Percentiles rank a stretch among this genome's conserved stretches.
Evolutionary conservation across 1,284 basidiomycete genomes (phyloP).

Genomic region (Pterula multifida): DNA sequence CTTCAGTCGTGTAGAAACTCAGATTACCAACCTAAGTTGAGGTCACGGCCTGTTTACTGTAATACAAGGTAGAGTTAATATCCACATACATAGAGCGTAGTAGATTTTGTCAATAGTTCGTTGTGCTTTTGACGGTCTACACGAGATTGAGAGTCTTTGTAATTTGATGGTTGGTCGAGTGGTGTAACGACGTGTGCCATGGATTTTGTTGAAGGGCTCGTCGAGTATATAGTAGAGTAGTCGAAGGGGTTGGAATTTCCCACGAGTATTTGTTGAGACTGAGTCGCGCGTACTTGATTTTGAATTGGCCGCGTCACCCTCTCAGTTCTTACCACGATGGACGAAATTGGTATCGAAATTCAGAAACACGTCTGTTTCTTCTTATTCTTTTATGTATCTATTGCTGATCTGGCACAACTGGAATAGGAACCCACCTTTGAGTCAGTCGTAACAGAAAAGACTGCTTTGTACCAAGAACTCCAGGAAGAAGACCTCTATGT

Average conservation of each 20-base stretch:
- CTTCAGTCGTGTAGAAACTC: slow-evolving; percentile 97
- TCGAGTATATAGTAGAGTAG: neutral
- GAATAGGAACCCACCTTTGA: slow-evolving; percentile 83
- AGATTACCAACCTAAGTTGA: slow-evolving; percentile 81
- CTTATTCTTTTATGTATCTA: slow-evolving; percentile 2
- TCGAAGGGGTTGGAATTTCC: slow-evolving; percentile 12
- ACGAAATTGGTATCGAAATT: slow-evolving; percentile 76
- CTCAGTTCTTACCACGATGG: slow-evolving; percentile 34
- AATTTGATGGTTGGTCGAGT: slow-evolving; percentile 89
- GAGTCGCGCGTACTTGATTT: slow-evolving; percentile 17
- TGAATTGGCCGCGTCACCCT: slow-evolving; percentile 45
- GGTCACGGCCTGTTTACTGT: neutral
- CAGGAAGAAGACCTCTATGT: slow-evolving; percentile 91
- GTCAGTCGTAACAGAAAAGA: slow-evolving; percentile 80
- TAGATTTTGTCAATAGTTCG: slow-evolving; percentile 59
- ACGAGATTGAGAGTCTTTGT: slow-evolving; percentile 82
- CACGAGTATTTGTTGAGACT: slow-evolving; percentile 9
- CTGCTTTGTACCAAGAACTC: slow-evolving; percentile 71
- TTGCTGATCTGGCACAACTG: slow-evolving; percentile 4
- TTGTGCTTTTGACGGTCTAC: slow-evolving; percentile 61
- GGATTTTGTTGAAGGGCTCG: slow-evolving; percentile 10
- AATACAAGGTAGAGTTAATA: slow-evolving; percentile 3
- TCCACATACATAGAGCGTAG: slow-evolving; percentile 62
- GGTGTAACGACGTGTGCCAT: slow-evolving; percentile 85
- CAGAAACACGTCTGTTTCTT: slow-evolving; percentile 61